Percentiles rank a stretch among this genome's conserved stretches.
Conservation (phyloP, 306 rosid species). For the Cucumis melo region DNA sequence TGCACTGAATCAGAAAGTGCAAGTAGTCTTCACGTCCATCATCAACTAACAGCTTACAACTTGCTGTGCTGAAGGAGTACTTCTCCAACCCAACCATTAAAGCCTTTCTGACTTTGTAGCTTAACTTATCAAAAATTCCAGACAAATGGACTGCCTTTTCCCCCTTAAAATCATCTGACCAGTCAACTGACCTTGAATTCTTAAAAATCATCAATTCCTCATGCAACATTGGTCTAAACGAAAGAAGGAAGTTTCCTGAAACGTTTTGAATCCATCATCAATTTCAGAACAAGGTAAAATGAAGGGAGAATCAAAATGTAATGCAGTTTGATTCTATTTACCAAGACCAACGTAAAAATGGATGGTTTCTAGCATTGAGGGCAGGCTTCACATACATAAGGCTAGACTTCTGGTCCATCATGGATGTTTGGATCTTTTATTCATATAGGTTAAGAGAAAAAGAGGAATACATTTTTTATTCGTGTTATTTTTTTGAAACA, state of each 20-base stretch:
- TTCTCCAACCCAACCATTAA: conserved; percentile 39
- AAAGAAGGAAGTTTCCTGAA: conserved; percentile 87
- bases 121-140: conserved; percentile 73
- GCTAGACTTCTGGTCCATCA: not conserved
- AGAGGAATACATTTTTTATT: not conserved
- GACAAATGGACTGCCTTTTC: conserved; percentile 77
- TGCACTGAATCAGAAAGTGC: conserved; percentile 77
- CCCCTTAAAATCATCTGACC: conserved; percentile 78
- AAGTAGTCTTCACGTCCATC: conserved; percentile 29
- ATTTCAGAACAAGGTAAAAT: conserved; percentile 10
- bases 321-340: not conserved
- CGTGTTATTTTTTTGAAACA: not conserved
- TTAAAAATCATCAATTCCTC: conserved; percentile 30
- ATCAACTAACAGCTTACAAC: conserved; percentile 46
- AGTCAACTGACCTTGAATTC: conserved; percentile 42
- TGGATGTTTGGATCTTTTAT: not conserved
- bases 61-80: conserved; percentile 63
- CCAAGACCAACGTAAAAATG: not conserved
- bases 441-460: not conserved
- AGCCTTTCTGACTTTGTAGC: conserved; percentile 73
- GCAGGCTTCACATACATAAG: not conserved
- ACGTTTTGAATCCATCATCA: conserved; percentile 19
- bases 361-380: not conserved
- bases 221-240: conserved; percentile 60
- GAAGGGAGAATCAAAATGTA: not conserved